Evolutionary conservation across 192 early-diverging fungal species (phyloP).

Genomic region (Coemansia sp.): DNA sequence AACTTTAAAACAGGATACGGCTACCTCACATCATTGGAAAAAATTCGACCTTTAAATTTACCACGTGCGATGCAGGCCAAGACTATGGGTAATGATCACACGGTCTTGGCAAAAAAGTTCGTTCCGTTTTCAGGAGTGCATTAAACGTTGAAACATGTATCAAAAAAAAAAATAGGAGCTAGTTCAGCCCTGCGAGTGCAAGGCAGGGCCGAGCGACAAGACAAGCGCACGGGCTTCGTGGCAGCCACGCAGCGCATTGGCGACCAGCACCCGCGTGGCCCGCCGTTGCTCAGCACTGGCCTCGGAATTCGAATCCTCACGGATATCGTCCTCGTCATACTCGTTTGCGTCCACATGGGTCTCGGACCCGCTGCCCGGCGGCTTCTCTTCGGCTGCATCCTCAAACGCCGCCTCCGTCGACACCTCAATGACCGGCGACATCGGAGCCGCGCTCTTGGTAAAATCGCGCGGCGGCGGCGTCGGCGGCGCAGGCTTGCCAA

Average conservation of each 20-base stretch:
- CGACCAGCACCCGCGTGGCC: constrained; percentile 37
- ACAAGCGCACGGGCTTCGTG: constrained; percentile 37
- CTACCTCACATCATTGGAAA: no score
- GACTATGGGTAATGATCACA: neutral
- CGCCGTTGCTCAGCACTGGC: constrained; percentile 23
- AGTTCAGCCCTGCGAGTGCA: neutral
- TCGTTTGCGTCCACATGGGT: neutral
- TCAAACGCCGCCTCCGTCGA: neutral
- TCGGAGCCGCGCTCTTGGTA: neutral
- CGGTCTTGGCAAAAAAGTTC: no score
- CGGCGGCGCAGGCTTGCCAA: constrained; percentile 20
- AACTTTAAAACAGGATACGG: no score
- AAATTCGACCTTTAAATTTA: neutral
- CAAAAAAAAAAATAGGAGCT: no score
- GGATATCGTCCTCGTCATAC: neutral
- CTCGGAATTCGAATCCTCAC: neutral
- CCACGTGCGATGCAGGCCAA: constrained; percentile 1
- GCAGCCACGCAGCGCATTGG: constrained; percentile 32
- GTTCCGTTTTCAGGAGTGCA: no score
- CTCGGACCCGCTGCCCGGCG: neutral
- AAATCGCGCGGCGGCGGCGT: constrained; percentile 10
- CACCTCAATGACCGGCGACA: constrained; percentile 2
- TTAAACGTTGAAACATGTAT: no score
- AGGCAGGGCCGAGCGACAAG: neutral
- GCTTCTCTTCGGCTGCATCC: neutral